Conservation (phyloP, 2,329 filamentous ascomycete genomes). For the Trichoderma semiorbis region DNA sequence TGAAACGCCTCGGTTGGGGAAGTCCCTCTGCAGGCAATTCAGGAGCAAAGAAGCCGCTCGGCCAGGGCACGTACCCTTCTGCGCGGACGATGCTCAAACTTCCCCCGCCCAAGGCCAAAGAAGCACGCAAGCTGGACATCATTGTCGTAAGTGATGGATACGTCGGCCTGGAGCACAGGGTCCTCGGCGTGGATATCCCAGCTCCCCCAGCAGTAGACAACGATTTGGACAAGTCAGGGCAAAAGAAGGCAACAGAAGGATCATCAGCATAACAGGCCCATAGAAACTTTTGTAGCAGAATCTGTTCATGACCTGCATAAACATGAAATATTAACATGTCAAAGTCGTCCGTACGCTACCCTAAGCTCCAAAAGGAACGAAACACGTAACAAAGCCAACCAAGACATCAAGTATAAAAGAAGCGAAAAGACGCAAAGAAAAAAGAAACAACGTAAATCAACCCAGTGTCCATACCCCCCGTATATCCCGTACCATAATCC, state of each 20-base stretch:
- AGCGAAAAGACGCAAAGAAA: not conserved
- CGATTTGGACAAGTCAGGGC: conserved; percentile 35
- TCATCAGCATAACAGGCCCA: not conserved
- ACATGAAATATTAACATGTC: not conserved
- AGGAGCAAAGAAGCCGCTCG: conserved; percentile 25
- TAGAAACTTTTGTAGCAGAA: not conserved
- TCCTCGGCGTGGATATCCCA: conserved; percentile 51
- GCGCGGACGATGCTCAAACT: conserved; percentile 59
- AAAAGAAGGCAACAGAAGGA: not conserved
- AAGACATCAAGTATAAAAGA: not conserved
- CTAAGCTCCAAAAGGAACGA: not conserved
- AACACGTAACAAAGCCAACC: not conserved
- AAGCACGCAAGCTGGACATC: conserved; percentile 65
- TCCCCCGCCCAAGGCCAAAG: conserved; percentile 44
- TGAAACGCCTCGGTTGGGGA: conserved; percentile 81
- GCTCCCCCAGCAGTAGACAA: conserved; percentile 47
- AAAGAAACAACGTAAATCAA: not conserved
- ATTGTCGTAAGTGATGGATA: conserved; percentile 84
- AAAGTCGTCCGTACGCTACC: not conserved
- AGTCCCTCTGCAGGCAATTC: conserved; percentile 2
- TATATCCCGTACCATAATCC: not conserved
- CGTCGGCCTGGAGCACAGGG: conserved; percentile 62
- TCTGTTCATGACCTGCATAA: not conserved
- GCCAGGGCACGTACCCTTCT: conserved; percentile 45
- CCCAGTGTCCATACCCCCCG: not conserved